phyloP scores from a whole-genome alignment of 2,329 filamentous ascomycete genomes.

The Colletotrichum zoysiae region DNA sequence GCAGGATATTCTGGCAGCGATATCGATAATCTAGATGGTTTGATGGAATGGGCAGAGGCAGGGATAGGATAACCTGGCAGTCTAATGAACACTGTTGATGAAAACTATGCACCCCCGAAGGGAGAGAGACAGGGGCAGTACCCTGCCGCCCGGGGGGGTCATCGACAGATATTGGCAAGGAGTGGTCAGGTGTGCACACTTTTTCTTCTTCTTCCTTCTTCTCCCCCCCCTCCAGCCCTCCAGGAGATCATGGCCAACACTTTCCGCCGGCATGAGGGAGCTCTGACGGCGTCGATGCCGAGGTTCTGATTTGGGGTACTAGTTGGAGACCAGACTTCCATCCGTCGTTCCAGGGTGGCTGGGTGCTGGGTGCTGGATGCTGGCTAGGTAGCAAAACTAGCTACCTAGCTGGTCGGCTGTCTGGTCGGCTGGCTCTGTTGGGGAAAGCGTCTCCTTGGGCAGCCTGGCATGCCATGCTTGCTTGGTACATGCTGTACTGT shows the following conservation, averaged over 20 bases:
- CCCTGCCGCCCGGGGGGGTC: slow-evolving; percentile 8
- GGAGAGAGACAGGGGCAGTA: slow-evolving; percentile 39
- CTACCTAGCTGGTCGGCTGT: neutral
- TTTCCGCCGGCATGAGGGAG: slow-evolving; percentile 15
- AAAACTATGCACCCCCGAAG: too few species aligned
- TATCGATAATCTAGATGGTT: too few species aligned
- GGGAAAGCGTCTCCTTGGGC: slow-evolving; percentile 18
- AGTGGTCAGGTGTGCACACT: slow-evolving; percentile 41
- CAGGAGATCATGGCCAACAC: slow-evolving; percentile 18
- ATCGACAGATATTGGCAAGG: slow-evolving; percentile 17
- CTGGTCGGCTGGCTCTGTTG: slow-evolving; percentile 19
- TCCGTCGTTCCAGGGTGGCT: neutral
- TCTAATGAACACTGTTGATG: too few species aligned
- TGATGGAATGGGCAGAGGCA: too few species aligned
- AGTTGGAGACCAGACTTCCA: slow-evolving; percentile 30
- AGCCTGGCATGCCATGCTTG: neutral
- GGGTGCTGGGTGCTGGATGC: neutral
- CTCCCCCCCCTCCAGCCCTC: too few species aligned
- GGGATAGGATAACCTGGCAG: too few species aligned
- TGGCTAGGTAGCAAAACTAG: too few species aligned
- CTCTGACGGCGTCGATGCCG: slow-evolving; percentile 9
- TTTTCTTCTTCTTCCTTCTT: neutral
- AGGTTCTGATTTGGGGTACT: slow-evolving; percentile 17
- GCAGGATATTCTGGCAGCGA: too few species aligned
- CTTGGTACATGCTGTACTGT: slow-evolving; percentile 25